phyloP scores from a whole-genome alignment of 768 basidiomycete species.

The Gautieria morchelliformis region DNA sequence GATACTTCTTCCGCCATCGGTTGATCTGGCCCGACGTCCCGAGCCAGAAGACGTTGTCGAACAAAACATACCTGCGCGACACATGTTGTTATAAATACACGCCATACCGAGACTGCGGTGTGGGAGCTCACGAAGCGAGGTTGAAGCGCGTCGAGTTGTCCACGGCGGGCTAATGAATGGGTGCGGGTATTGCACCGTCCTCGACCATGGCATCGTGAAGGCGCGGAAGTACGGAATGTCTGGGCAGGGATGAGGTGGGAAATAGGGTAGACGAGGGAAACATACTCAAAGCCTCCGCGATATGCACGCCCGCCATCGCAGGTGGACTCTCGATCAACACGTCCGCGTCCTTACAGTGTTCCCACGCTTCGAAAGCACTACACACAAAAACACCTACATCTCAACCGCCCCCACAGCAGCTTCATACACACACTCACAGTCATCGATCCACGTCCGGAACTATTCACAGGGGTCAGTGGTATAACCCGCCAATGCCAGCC shows the following conservation, averaged over 20 bases:
- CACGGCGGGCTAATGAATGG: constrained; percentile 53
- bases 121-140: constrained; percentile 34
- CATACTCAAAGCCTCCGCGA: constrained; percentile 54
- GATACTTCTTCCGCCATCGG: constrained; percentile 45
- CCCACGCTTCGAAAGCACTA: constrained; percentile 57
- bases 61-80: constrained; percentile 52
- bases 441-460: constrained; percentile 60
- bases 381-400: neutral
- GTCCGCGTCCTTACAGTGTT: constrained; percentile 54
- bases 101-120: neutral
- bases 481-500: no score
- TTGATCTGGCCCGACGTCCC: constrained; percentile 61
- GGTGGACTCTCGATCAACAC: constrained; percentile 59
- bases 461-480: no score
- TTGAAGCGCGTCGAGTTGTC: constrained; percentile 51
- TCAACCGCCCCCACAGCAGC: neutral
- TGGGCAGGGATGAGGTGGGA: constrained; percentile 8
- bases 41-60: constrained; percentile 57
- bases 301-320: constrained; percentile 64
- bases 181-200: constrained; percentile 54
- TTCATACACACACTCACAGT: constrained; percentile 29
- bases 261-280: constrained; percentile 3
- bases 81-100: no score
- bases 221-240: constrained; percentile 59
- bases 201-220: constrained; percentile 57